Conservation (phyloP, 108 stramenopile species). For the Nitzschia putrida region DNA sequence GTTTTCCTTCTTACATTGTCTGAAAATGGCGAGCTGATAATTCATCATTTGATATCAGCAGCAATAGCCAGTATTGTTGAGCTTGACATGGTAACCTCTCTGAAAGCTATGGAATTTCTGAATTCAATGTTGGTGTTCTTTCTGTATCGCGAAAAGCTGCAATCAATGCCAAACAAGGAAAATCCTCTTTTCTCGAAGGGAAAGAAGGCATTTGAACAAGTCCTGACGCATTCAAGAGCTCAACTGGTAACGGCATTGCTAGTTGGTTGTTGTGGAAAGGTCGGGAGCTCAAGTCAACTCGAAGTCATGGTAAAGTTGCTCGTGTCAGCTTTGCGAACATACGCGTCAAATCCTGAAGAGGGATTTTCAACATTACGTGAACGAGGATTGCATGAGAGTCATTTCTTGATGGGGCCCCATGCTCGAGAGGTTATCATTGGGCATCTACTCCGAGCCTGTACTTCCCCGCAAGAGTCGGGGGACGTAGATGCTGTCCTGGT, state of each 20-base stretch:
- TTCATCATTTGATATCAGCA: constrained; percentile 21
- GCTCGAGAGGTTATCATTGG: constrained; percentile 1
- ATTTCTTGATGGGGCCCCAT: constrained; percentile 3
- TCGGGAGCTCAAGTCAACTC: constrained; percentile 7
- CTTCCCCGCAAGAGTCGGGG: background rate
- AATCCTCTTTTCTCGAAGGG: background rate
- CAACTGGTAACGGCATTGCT: background rate
- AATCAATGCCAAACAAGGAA: background rate
- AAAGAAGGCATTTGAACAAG: background rate
- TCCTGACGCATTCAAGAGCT: background rate
- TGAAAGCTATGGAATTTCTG: constrained; percentile 19
- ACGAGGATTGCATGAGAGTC: background rate
- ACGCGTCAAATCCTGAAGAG: background rate
- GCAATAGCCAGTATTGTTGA: constrained; percentile 30
- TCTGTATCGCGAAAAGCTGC: background rate
- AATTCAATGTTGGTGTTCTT: constrained; percentile 7
- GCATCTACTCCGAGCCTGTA: constrained; percentile 1
- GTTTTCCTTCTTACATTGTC: constrained; percentile 25
- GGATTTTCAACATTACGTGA: constrained; percentile 1
- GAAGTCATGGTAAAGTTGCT: background rate
- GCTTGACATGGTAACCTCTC: constrained; percentile 8
- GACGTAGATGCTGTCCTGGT: background rate
- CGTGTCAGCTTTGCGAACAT: background rate
- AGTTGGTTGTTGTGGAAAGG: constrained; percentile 9
- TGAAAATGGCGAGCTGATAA: constrained; percentile 12